phyloP scores from a whole-genome alignment of 257 asterid species.

The Gentiana dahurica region DNA sequence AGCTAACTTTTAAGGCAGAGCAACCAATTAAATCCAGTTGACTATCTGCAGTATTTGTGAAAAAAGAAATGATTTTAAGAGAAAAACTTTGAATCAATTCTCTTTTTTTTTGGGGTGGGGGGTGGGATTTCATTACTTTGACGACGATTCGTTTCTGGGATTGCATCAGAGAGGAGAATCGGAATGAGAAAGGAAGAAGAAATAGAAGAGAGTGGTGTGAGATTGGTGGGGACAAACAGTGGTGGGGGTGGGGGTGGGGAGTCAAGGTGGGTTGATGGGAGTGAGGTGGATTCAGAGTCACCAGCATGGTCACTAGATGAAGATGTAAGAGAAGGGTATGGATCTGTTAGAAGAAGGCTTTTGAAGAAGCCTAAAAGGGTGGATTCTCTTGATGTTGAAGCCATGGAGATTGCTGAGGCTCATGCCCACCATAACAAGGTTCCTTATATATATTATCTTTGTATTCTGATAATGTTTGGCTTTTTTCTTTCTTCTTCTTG shows the following conservation, averaged over 20 bases:
- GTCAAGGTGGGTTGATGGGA: constrained; percentile 97
- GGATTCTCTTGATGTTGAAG: constrained; percentile 88
- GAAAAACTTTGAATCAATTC: background rate
- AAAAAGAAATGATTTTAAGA: constrained; percentile 7
- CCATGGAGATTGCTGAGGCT: constrained; percentile 62
- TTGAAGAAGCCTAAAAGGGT: constrained; percentile 64
- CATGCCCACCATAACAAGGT: constrained; percentile 64
- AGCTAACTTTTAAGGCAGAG: background rate
- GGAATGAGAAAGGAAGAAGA: constrained; percentile 52
- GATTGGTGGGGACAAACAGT: constrained; percentile 35
- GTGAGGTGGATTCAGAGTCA: constrained; percentile 71
- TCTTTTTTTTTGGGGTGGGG: background rate
- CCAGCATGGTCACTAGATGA: constrained; percentile 45
- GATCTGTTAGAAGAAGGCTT: constrained; percentile 65
- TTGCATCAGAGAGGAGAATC: background rate
- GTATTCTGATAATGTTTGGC: background rate
- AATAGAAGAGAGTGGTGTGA: constrained; percentile 55
- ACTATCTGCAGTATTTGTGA: constrained; percentile 3
- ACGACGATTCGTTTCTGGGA: constrained; percentile 2
- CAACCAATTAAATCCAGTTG: background rate
- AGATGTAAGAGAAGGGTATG: constrained; percentile 44
- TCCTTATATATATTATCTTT: background rate
- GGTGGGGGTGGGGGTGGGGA: constrained; percentile 24
- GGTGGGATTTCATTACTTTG: background rate
- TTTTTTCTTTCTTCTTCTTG: background rate